Evolutionary conservation across 495 filamentous ascomycete species (phyloP).

Genomic region (Penicillium psychrofluorescens): DNA sequence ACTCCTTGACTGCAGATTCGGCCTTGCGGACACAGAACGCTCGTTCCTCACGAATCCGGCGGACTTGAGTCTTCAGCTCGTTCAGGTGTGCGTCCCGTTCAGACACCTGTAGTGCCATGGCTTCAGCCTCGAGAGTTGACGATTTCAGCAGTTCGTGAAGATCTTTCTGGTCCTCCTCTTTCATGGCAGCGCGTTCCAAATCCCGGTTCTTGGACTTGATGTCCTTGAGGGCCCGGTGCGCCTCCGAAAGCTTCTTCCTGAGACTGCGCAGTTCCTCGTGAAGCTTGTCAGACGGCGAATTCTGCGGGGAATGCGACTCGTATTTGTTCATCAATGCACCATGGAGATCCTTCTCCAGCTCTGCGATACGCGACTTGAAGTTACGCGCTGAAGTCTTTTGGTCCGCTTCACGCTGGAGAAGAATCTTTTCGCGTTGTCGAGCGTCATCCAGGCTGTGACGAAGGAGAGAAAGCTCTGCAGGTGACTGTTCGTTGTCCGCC

Average conservation of each 20-base stretch:
- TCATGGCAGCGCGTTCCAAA: slow-evolving; percentile 38
- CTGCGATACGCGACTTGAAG: slow-evolving; percentile 46
- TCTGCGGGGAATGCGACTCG: slow-evolving; percentile 34
- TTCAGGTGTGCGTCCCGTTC: slow-evolving; percentile 44
- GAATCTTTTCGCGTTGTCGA: slow-evolving; percentile 54
- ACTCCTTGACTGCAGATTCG: slow-evolving; percentile 40
- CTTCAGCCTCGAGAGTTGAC: slow-evolving; percentile 60
- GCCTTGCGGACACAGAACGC: slow-evolving; percentile 41
- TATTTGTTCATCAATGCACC: slow-evolving; percentile 45
- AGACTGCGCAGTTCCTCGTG: slow-evolving; percentile 57
- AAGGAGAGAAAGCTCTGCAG: slow-evolving; percentile 49
- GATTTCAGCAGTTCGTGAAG: slow-evolving; percentile 59
- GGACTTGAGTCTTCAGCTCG: slow-evolving; percentile 50
- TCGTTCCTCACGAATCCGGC: slow-evolving; percentile 53
- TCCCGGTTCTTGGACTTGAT: slow-evolving; percentile 44
- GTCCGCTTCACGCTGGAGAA: slow-evolving; percentile 54
- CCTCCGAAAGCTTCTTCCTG: slow-evolving; percentile 54
- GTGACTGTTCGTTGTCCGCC: slow-evolving; percentile 28
- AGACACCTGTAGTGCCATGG: slow-evolving; percentile 50
- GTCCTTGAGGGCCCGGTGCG: slow-evolving; percentile 53
- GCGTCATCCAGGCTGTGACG: slow-evolving; percentile 55
- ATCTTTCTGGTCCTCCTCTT: slow-evolving; percentile 55
- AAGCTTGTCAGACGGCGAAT: slow-evolving; percentile 46
- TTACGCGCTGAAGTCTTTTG: slow-evolving; percentile 48
- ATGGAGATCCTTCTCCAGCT: slow-evolving; percentile 51